Evolutionary conservation across 2,329 filamentous ascomycete species (phyloP), one percentile per base, ranked within the genome.

Genomic region (Nigrospora sphaerica): DNA sequence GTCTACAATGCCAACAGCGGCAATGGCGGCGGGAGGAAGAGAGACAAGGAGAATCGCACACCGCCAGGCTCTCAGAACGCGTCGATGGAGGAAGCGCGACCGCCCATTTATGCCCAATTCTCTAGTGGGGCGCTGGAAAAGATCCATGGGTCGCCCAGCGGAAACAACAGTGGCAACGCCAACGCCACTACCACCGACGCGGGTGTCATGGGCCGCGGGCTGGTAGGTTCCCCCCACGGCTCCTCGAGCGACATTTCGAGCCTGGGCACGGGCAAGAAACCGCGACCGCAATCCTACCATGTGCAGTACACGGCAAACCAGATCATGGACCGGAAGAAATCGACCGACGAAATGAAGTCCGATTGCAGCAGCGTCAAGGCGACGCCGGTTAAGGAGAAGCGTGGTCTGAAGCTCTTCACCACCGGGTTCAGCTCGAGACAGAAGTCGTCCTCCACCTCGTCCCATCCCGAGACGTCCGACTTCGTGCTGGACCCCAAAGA

Each of bases 91-190:
- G 58, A 67, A 18, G 57, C 66, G 11, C 73, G 78, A 16, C 81
- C 86, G 2, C 89, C 91, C 19, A 90, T 92, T 46, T 95, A 88
- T 73, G 80, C 86, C 13, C 85, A 93, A 57, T 93, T 92, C 61
- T 68, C 71, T 39, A 72, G 64, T 50, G 62, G 56, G 49, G 62
- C 53, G 54, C 62, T 57, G 48, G 62, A 56, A 46, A 55, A 55
- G 46, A 54, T 54, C 39, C 52, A 49, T 44, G 52, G 46, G 16
- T 14, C 47, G 18, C 41, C 44, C 13, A 38, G 46, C 35, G 7
- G 23, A 28, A 52, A 38, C 37, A 53, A 47, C 31, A 45, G 51
- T 39, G 37, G 28, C 12, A 47, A 45, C 18, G 39, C 38, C n/a
- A 41, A 39, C n/a, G 32, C 16, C 34, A 19, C 41, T 33, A 32